Conservation (phyloP, 139 green algal species). For the Haematococcus lacustris region DNA sequence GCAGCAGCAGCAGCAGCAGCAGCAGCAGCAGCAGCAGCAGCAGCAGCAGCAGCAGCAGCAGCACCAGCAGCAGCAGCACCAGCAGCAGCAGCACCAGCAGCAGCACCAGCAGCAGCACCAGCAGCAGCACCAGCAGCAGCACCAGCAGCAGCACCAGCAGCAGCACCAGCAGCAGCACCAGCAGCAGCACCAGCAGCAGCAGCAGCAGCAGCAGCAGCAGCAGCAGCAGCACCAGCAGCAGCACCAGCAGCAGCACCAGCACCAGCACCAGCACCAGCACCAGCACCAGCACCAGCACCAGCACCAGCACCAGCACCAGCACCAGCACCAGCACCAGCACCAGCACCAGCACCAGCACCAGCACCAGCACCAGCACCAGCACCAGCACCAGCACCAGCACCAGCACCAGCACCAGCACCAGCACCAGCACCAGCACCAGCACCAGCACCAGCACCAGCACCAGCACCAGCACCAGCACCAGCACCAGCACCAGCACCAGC, state of each 20-base stretch:
- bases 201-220: neutral
- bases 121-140: constrained; percentile 3
- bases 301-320: neutral
- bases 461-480: neutral
- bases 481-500: neutral
- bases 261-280: constrained; percentile 1
- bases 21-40: no score
- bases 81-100: no score
- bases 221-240: constrained; percentile 5
- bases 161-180: neutral
- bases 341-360: neutral
- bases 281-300: constrained; percentile 4
- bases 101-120: neutral
- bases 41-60: no score
- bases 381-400: neutral
- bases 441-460: neutral
- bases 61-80: no score
- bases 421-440: neutral
- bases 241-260: constrained; percentile 1
- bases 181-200: neutral
- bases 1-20: neutral
- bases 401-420: neutral
- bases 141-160: neutral
- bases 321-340: neutral
- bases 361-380: neutral